Conservation (phyloP, 768 basidiomycete genomes). For the Lactarius vividus region DNA sequence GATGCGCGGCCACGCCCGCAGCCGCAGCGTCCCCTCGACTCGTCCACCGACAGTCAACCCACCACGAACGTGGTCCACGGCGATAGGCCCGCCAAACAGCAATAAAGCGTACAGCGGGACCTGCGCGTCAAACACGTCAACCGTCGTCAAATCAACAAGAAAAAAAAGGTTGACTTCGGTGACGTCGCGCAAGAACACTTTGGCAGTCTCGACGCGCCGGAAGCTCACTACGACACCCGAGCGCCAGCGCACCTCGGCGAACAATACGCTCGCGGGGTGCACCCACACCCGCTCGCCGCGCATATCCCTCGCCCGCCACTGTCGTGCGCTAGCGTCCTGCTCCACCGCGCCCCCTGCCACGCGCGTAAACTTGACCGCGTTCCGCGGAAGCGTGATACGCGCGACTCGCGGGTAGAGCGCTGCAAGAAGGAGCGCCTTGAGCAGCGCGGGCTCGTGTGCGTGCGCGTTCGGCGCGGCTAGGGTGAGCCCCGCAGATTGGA, state of each 20-base stretch:
- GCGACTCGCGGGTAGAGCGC: slow-evolving; percentile 86
- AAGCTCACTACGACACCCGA: slow-evolving; percentile 83
- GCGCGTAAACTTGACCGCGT: slow-evolving; percentile 79
- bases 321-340: slow-evolving; percentile 79
- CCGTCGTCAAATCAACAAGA: neutral
- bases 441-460: slow-evolving; percentile 62
- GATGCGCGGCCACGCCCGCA: slow-evolving; percentile 86
- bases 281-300: slow-evolving; percentile 64
- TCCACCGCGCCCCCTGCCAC: slow-evolving; percentile 81
- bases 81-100: slow-evolving; percentile 78
- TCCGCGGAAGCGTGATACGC: slow-evolving; percentile 67
- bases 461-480: slow-evolving; percentile 58
- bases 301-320: slow-evolving; percentile 80
- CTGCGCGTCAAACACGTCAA: slow-evolving; percentile 29
- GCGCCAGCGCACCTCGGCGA: slow-evolving; percentile 68
- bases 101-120: slow-evolving; percentile 86
- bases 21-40: slow-evolving; percentile 49
- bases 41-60: slow-evolving; percentile 62
- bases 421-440: slow-evolving; percentile 83
- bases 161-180: slow-evolving; percentile 59
- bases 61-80: slow-evolving; percentile 78
- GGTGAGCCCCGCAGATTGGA: slow-evolving; percentile 70
- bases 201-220: slow-evolving; percentile 75
- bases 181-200: slow-evolving; percentile 82
- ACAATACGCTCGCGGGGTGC: slow-evolving; percentile 81